These are phyloP conservation scores for Aurantiochytrium sp. DNA, from an alignment of 108 stramenopile genomes.

Conservation along the genomic window DNA sequence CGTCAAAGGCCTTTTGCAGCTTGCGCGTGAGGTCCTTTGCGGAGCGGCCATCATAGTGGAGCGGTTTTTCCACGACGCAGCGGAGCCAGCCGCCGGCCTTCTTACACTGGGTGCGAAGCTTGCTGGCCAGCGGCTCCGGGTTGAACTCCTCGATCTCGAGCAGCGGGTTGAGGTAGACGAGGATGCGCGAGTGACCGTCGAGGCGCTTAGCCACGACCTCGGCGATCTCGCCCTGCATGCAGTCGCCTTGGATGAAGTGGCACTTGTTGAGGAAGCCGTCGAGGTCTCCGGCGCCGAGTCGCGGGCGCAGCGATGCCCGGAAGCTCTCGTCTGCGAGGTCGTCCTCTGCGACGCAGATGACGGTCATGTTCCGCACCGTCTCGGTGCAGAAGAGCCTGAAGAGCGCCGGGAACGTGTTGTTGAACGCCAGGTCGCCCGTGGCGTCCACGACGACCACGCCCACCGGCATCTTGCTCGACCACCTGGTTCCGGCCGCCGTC, in stretches of 20 bases:
- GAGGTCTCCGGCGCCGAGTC: slow-evolving; percentile 1
- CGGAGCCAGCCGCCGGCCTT: slow-evolving; percentile 72
- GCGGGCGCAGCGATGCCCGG: neutral
- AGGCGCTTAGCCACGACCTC: neutral
- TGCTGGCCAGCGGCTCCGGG: slow-evolving; percentile 52
- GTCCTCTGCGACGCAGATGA: slow-evolving; percentile 72
- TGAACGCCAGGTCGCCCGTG: slow-evolving; percentile 87
- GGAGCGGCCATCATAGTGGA: slow-evolving; percentile 79
- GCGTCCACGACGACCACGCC: slow-evolving; percentile 73
- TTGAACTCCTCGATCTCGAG: slow-evolving; percentile 87
- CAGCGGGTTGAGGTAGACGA: slow-evolving; percentile 90
- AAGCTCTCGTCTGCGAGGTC: slow-evolving; percentile 3
- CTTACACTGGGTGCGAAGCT: slow-evolving; percentile 68
- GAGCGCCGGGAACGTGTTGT: slow-evolving; percentile 88
- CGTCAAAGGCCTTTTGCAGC: slow-evolving; percentile 72
- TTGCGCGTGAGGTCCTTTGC: slow-evolving; percentile 68
- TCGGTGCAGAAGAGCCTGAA: slow-evolving; percentile 71
- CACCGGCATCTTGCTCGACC: neutral
- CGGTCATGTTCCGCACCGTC: slow-evolving; percentile 65
- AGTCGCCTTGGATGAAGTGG: slow-evolving; percentile 67
- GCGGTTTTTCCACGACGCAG: slow-evolving; percentile 93
- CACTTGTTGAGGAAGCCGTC: slow-evolving; percentile 40
- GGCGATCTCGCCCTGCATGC: slow-evolving; percentile 30
- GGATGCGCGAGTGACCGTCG: slow-evolving; percentile 42
- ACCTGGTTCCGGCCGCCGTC: too few relatives aligned